Evolutionary conservation across 176 grass and related monocot genomes (phyloP), one percentile per base, ranked within the genome.

Genomic region (Tillandsia fasciculata): DNA sequence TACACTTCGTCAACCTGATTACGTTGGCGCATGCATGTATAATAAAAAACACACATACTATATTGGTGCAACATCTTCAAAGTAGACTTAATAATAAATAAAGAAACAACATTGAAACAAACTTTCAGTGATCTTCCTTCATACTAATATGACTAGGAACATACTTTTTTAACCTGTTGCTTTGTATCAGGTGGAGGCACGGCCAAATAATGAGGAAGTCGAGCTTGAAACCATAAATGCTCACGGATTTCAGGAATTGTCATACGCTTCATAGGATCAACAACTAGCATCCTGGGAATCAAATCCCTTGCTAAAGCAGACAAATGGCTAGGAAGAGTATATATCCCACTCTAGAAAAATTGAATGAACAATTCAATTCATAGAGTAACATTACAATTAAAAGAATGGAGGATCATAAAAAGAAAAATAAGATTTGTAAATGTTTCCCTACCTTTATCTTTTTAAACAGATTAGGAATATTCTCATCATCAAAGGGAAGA

Each of bases 401-500:
- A 61, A 15, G 22, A 61, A 22, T 61, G 12, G 17, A 61, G 7
- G 17, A 61, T 23, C 56, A 61, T 61, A 61, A 18, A 22, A 18
- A 61, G 8, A 63, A 58, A 50, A 57, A 12, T 1, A 68, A 15
- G 11, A 56, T 47, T 26, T 74, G 10, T 59, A 64, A 63, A 61
- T 70, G 24, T 0, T 79, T 64, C 53, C 75, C 77, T 65, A 89
- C 94, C 86, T 97, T 92, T 74, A 97, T 97, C 70, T 97, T 97
- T 73, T 86, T 97, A 77, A 92, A 97, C 27, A 97, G 76, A 48
- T 87, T 92, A 50, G 94, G 82, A 53, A 92, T 92, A 77, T 97
- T 97, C 47, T 90, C 89, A 73, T 92, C 93, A 77, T 97, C 93
- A 92, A 90, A 97, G 76, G 93, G 93, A 81, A 92, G 89, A 76